phyloP scores from a whole-genome alignment of 345 rosid genomes.

The Bruguiera sexangula region DNA sequence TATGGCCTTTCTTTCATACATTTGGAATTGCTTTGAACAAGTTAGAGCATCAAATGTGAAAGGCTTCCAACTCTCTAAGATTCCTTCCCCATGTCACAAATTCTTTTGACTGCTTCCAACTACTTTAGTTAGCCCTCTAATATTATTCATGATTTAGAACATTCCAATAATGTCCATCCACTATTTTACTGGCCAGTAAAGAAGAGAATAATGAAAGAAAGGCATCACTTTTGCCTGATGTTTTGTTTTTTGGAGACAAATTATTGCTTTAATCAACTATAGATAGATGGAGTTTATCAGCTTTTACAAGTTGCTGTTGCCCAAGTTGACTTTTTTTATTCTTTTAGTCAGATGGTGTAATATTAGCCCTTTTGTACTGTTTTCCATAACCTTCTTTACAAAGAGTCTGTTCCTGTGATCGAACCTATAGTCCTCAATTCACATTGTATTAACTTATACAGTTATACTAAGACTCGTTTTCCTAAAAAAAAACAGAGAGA shows the following conservation, averaged over 20 bases:
- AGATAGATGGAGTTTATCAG: constrained; percentile 18
- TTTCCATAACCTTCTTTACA: too few relatives aligned
- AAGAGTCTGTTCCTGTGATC: too few relatives aligned
- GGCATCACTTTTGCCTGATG: not conserved
- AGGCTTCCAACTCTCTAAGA: constrained; percentile 16
- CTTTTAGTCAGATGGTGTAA: too few relatives aligned
- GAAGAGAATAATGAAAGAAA: constrained; percentile 7
- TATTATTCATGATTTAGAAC: not conserved
- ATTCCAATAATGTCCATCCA: not conserved
- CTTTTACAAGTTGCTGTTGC: constrained; percentile 16
- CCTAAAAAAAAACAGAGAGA: too few relatives aligned
- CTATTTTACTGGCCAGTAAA: constrained; percentile 3
- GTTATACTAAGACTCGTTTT: too few relatives aligned
- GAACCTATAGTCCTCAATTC: too few relatives aligned
- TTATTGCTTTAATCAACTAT: not conserved
- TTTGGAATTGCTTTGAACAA: too few relatives aligned
- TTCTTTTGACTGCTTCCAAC: constrained; percentile 21
- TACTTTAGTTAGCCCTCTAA: not conserved
- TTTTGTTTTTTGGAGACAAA: not conserved
- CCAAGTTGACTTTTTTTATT: constrained; percentile 24
- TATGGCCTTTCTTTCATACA: not conserved
- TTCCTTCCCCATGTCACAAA: constrained; percentile 10
- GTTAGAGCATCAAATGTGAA: constrained; percentile 16
- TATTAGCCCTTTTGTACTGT: too few relatives aligned
- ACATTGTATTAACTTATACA: too few relatives aligned